These are phyloP conservation scores for Anthostomella pinea DNA, from an alignment of 2,329 filamentous ascomycete genomes.

Conservation along the genomic window DNA sequence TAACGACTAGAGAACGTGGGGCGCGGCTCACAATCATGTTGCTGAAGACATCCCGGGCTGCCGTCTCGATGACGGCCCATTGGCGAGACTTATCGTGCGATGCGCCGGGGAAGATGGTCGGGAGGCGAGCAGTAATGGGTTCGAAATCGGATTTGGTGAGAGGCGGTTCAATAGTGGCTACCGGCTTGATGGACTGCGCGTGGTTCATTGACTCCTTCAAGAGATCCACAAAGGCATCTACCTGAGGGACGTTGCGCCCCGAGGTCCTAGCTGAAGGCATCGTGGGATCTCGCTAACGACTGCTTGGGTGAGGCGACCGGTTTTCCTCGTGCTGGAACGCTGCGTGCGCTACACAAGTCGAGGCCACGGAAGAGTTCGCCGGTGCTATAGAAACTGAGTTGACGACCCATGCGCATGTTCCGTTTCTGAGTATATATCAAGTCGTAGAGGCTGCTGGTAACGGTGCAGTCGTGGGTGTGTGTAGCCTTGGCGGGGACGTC, in stretches of 20 bases:
- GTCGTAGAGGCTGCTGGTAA: background rate
- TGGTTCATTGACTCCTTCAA: constrained; percentile 57
- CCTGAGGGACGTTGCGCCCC: constrained; percentile 50
- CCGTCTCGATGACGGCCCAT: constrained; percentile 76
- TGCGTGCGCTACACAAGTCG: no score
- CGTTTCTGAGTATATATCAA: background rate
- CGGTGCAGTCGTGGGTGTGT: background rate
- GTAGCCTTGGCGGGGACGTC: background rate
- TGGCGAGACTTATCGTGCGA: constrained; percentile 48
- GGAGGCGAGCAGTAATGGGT: constrained; percentile 45
- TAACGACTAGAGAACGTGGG: constrained; percentile 1
- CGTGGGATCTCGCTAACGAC: no score
- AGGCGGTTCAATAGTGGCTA: constrained; percentile 66
- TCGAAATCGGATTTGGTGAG: constrained; percentile 67
- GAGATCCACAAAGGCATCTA: constrained; percentile 51
- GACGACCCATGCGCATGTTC: constrained; percentile 15
- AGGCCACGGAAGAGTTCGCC: no score
- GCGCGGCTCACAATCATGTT: constrained; percentile 64
- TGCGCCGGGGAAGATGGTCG: constrained; percentile 37
- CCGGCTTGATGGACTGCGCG: constrained; percentile 58
- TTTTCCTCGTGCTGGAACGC: no score
- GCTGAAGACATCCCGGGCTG: constrained; percentile 78
- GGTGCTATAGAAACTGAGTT: no score
- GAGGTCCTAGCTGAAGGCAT: constrained; percentile 49
- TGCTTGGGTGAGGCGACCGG: no score